Evolutionary conservation across 106 monocot species (phyloP).

Genomic region (Dioscorea alata): DNA sequence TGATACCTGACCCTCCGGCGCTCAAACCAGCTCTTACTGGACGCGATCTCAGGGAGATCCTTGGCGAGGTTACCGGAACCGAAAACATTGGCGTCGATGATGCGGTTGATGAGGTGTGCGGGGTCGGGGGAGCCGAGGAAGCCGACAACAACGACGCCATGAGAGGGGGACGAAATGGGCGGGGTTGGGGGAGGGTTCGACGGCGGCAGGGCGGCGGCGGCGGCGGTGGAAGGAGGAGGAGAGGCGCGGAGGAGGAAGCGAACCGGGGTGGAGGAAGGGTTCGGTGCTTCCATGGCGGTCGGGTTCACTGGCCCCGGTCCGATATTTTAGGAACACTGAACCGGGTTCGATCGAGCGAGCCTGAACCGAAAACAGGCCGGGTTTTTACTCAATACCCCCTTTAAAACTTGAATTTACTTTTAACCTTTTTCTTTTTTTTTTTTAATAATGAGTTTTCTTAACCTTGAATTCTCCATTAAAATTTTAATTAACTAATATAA

Average conservation of each 20-base stretch:
- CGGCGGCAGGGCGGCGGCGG: not conserved
- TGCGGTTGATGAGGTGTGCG: constrained; percentile 51
- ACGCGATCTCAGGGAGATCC: constrained; percentile 5
- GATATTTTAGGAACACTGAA: no score
- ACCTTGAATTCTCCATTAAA: no score
- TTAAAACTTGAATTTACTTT: no score
- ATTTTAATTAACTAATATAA: no score
- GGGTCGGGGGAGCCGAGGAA: constrained; percentile 54
- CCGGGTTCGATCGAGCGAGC: no score
- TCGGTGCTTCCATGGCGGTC: not conserved
- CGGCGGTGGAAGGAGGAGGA: not conserved
- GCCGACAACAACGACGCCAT: constrained; percentile 79
- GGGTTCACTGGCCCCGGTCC: constrained; percentile 1
- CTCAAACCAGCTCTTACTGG: constrained; percentile 22
- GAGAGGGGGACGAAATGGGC: constrained; percentile 1
- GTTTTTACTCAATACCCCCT: no score
- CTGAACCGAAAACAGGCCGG: no score
- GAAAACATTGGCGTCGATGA: constrained; percentile 73
- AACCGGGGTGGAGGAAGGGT: not conserved
- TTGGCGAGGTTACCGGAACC: constrained; percentile 38
- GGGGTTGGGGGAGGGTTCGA: not conserved
- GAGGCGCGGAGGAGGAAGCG: not conserved
- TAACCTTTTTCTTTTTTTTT: no score
- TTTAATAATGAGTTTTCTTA: no score
- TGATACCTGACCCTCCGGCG: constrained; percentile 48